phyloP scores from a whole-genome alignment of 108 stramenopile species.

The Cylindrotheca fusiformis region DNA sequence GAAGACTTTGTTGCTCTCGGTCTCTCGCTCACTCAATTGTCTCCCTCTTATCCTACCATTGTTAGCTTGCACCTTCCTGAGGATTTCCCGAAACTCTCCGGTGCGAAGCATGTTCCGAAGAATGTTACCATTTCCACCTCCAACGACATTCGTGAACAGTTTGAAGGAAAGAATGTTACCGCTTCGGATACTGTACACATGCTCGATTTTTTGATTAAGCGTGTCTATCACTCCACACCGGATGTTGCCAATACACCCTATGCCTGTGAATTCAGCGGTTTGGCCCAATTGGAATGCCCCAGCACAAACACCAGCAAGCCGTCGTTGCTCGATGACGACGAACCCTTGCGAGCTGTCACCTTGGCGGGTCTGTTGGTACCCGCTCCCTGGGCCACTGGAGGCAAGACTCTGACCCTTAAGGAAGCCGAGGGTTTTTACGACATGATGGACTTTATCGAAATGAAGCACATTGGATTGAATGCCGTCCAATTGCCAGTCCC shows the following conservation, averaged over 20 bases:
- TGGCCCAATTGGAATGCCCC: slow-evolving; percentile 42
- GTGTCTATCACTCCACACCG: slow-evolving; percentile 43
- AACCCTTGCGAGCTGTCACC: slow-evolving; percentile 61
- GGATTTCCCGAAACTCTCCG: slow-evolving; percentile 33
- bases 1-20: no score
- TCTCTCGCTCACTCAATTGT: slow-evolving; percentile 4
- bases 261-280: slow-evolving; percentile 65
- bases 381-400: slow-evolving; percentile 49
- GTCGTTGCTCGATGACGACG: slow-evolving; percentile 3
- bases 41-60: background rate
- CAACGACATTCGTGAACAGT: slow-evolving; percentile 38
- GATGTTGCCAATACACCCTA: slow-evolving; percentile 32
- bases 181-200: slow-evolving; percentile 45
- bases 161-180: slow-evolving; percentile 46
- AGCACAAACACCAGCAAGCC: background rate
- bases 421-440: slow-evolving; percentile 45
- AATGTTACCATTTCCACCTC: slow-evolving; percentile 29
- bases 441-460: slow-evolving; percentile 53
- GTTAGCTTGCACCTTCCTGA: slow-evolving; percentile 31
- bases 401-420: slow-evolving; percentile 36
- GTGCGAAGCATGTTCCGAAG: slow-evolving; percentile 3
- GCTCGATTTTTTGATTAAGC: slow-evolving; percentile 48
- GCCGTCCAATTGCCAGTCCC: slow-evolving; percentile 68
- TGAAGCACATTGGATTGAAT: slow-evolving; percentile 61
- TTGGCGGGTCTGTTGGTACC: slow-evolving; percentile 62